These are phyloP conservation scores for Paecilomyces variotii DNA, from an alignment of 2,329 filamentous ascomycete species.

Conservation along the genomic window DNA sequence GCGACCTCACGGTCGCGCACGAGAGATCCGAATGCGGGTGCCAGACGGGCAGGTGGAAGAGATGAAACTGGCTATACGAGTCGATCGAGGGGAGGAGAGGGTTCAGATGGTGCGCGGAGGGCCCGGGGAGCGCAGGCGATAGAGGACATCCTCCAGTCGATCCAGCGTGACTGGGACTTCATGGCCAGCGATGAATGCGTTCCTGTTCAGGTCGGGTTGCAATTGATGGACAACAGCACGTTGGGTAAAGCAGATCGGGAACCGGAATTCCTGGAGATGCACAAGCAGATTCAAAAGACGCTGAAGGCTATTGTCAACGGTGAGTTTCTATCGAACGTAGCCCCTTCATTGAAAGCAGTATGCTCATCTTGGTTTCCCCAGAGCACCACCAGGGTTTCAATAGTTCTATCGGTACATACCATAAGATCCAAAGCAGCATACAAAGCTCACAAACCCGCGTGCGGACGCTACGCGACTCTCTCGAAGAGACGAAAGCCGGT, in stretches of 20 bases:
- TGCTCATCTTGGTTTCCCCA: constrained; percentile 15
- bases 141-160: constrained; percentile 64
- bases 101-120: constrained; percentile 10
- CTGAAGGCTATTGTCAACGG: constrained; percentile 88
- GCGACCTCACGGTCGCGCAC: constrained; percentile 26
- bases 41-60: constrained; percentile 16
- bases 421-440: constrained; percentile 94
- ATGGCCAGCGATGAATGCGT: constrained; percentile 86
- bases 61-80: constrained; percentile 17
- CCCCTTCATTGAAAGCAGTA: neutral
- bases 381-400: constrained; percentile 99
- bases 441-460: constrained; percentile 81
- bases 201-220: constrained; percentile 88
- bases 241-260: constrained; percentile 87
- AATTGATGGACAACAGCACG: constrained; percentile 88
- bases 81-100: constrained; percentile 14
- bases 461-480: constrained; percentile 70
- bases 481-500: constrained; percentile 70
- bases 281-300: constrained; percentile 82
- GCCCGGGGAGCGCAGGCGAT: constrained; percentile 24
- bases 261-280: constrained; percentile 71
- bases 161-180: constrained; percentile 82
- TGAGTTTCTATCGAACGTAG: constrained; percentile 16
- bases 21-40: constrained; percentile 20
- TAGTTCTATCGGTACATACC: constrained; percentile 96